These are phyloP conservation scores for Sphaerostilbella broomeana DNA, from an alignment of 2,329 filamentous ascomycete species.

Conservation along the genomic window DNA sequence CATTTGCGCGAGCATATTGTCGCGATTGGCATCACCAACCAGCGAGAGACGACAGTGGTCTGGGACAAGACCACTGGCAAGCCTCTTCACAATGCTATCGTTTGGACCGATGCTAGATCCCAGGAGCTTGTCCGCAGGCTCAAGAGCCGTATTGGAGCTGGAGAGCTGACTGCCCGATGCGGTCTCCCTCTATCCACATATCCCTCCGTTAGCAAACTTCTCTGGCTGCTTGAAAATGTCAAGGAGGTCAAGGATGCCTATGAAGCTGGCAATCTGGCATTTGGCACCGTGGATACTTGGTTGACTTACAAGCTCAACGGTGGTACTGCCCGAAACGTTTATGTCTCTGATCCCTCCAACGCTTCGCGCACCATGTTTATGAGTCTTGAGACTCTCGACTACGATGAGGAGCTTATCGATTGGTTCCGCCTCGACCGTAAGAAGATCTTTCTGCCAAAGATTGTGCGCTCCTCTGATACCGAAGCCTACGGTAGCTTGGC, in stretches of 20 bases:
- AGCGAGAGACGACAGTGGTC: slow-evolving; percentile 73
- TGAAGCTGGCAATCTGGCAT: slow-evolving; percentile 63
- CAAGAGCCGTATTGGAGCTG: slow-evolving; percentile 58
- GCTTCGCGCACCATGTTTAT: slow-evolving; percentile 86
- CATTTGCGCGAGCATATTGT: slow-evolving; percentile 62
- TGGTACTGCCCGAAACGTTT: slow-evolving; percentile 55
- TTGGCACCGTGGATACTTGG: slow-evolving; percentile 79
- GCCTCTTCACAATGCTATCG: slow-evolving; percentile 73
- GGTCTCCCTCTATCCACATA: slow-evolving; percentile 78
- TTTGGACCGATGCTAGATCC: slow-evolving; percentile 79
- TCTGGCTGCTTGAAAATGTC: slow-evolving; percentile 69
- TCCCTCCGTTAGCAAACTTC: slow-evolving; percentile 68
- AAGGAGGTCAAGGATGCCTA: slow-evolving; percentile 63
- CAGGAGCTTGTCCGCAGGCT: slow-evolving; percentile 65
- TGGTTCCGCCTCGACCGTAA: slow-evolving; percentile 67
- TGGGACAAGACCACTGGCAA: slow-evolving; percentile 75
- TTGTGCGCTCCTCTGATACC: slow-evolving; percentile 65
- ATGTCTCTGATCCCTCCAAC: slow-evolving; percentile 75
- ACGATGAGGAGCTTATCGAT: slow-evolving; percentile 64
- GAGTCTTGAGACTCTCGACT: slow-evolving; percentile 69
- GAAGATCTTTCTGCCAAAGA: slow-evolving; percentile 68
- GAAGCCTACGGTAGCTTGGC: slow-evolving; percentile 61
- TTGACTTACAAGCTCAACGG: slow-evolving; percentile 74
- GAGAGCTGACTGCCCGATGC: slow-evolving; percentile 60
- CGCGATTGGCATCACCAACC: slow-evolving; percentile 74